Conservation (phyloP, 257 asterid species). For the Fraxinus anomala region DNA sequence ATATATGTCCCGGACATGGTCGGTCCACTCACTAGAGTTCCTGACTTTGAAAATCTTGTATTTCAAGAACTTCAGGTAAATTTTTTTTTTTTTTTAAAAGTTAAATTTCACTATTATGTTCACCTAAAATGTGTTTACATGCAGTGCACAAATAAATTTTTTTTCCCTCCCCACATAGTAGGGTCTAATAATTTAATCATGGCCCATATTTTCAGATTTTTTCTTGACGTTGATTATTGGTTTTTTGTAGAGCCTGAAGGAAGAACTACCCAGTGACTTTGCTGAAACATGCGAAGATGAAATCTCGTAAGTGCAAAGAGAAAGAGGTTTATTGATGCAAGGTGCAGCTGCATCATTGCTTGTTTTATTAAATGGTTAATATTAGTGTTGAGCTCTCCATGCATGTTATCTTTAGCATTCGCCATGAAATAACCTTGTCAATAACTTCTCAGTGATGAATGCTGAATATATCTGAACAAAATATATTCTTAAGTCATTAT, state of each 20-base stretch:
- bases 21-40: slow-evolving; percentile 59
- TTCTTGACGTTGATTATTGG: not conserved
- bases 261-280: slow-evolving; percentile 46
- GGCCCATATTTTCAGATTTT: not conserved
- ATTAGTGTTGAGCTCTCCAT: not conserved
- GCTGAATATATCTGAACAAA: not conserved
- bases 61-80: slow-evolving; percentile 65
- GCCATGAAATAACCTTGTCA: not conserved
- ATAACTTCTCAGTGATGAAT: not conserved
- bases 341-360: not conserved
- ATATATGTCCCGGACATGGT: slow-evolving; percentile 59
- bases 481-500: not conserved
- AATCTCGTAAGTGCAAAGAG: slow-evolving; percentile 50
- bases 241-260: slow-evolving; percentile 57
- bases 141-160: not conserved
- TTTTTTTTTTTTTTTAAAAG: not conserved
- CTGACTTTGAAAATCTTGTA: slow-evolving; percentile 57
- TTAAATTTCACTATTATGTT: slow-evolving; percentile 8
- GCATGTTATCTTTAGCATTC: slow-evolving; percentile 13
- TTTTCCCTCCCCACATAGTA: not conserved
- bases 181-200: not conserved
- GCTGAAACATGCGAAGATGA: slow-evolving; percentile 52
- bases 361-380: not conserved
- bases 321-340: slow-evolving; percentile 2
- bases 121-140: not conserved